Conservation (phyloP, 768 basidiomycete species). For the Suillus subluteus region DNA sequence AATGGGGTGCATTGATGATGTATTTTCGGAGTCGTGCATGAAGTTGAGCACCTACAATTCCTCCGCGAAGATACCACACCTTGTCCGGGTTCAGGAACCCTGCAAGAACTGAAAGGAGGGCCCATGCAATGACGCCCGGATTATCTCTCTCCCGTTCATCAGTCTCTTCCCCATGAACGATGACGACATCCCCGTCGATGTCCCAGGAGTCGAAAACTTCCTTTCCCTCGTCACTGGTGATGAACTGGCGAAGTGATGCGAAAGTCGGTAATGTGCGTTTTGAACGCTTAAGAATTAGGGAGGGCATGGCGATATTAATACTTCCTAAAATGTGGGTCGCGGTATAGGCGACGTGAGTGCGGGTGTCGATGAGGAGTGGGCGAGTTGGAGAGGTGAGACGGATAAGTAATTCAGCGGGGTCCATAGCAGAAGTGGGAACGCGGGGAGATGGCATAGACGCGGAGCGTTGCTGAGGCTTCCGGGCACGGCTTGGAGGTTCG, state of each 20-base stretch:
- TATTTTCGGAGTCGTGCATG: slow-evolving; percentile 58
- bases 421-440: slow-evolving; percentile 40
- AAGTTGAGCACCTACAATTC: slow-evolving; percentile 62
- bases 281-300: slow-evolving; percentile 86
- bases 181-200: slow-evolving; percentile 63
- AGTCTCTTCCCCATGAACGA: slow-evolving; percentile 82
- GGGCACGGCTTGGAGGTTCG: slow-evolving; percentile 23
- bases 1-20: slow-evolving; percentile 38
- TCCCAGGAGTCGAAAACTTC: slow-evolving; percentile 59
- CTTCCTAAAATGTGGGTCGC: slow-evolving; percentile 67
- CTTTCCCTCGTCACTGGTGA: slow-evolving; percentile 79
- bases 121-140: slow-evolving; percentile 65
- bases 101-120: slow-evolving; percentile 63
- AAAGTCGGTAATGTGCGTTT: slow-evolving; percentile 60
- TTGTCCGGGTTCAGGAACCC: slow-evolving; percentile 58
- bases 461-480: slow-evolving; percentile 1
- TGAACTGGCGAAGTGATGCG: slow-evolving; percentile 74
- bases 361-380: slow-evolving; percentile 83
- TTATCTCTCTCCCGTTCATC: slow-evolving; percentile 64
- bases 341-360: slow-evolving; percentile 68
- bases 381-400: slow-evolving; percentile 52
- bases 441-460: slow-evolving; percentile 24
- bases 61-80: slow-evolving; percentile 74
- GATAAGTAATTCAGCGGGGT: slow-evolving; percentile 49
- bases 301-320: slow-evolving; percentile 87